Evolutionary conservation across 768 basidiomycete genomes (phyloP), one percentile per base, ranked within the genome.

Genomic region (Suillus americanus): DNA sequence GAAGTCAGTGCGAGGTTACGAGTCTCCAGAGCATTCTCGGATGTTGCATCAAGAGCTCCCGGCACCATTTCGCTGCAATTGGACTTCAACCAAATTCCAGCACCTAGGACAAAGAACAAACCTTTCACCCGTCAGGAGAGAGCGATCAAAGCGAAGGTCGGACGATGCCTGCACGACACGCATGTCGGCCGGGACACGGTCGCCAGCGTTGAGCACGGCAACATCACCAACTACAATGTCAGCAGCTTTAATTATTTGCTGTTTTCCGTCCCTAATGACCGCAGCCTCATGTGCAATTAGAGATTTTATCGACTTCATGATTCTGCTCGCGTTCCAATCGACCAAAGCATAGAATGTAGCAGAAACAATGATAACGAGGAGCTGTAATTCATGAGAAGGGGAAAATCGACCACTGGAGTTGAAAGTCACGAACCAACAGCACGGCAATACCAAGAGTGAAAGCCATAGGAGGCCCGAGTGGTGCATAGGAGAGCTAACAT

Each of bases 121-220:
- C 66, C 83, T 83, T 74, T 87, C 86, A 18, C 86, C 86, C 5
- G 89, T 90, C n/a, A 90, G 79, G 45, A 89, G 81, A 38, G 86
- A 83, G 37, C 87, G 79, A 67, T 90, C 89, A 55, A 89, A 85
- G 62, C 81, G 81, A 45, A 89, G 73, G 69, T 90, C 89, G 3
- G 81, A 75, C 25, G 83, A 84, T 28, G 81, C 81, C 5, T 86
- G 79, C 41, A 90, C 80, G n/a, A 92, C 77, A 57, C 86, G 82
- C 18, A 91, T 64, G 69, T 92, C 90, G 5, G 90, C 89, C 0
- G 90, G 90, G 2, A 91, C 83, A 18, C 89, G 86, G 69, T 87
- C 85, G 30, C 90, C 90, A 63, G 90, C 82, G 30, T 77, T 76
- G 69, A 91, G 82, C 1, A 80, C 78, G 61, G 90, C 83, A 35